A percentile compares a stretch with the other conserved stretches of the same genome.
These are phyloP conservation scores for Blastobotrys chiropterorum DNA, from an alignment of 805 yeast species.

Conservation along the genomic window DNA sequence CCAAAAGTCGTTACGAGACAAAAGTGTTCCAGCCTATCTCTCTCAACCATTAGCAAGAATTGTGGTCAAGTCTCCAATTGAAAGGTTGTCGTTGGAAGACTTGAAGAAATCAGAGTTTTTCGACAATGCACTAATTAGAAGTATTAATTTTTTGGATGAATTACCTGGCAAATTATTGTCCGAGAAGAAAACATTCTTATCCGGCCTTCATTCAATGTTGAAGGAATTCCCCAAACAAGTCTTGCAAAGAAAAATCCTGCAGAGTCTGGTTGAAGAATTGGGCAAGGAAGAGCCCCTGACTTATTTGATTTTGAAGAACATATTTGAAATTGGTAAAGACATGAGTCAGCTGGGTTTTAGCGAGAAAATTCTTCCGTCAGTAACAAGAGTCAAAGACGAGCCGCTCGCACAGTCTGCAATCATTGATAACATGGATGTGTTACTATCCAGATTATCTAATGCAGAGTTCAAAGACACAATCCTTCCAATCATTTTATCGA, in stretches of 20 bases:
- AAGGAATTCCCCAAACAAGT: conserved; percentile 53
- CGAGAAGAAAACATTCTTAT: conserved; percentile 65
- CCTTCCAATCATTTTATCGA: conserved; percentile 38
- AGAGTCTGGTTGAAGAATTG: conserved; percentile 51
- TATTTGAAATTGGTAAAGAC: conserved; percentile 55
- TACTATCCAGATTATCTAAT: conserved; percentile 46
- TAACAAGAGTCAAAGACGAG: conserved; percentile 35
- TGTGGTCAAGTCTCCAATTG: conserved; percentile 50
- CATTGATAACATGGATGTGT: conserved; percentile 42
- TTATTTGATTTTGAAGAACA: conserved; percentile 45
- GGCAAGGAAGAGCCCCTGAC: conserved; percentile 38
- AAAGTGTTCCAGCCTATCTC: conserved; percentile 53
- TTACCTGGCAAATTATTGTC: conserved; percentile 63
- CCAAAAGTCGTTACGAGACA: conserved; percentile 36
- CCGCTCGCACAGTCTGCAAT: conserved; percentile 39
- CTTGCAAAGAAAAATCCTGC: conserved; percentile 65
- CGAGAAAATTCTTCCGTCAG: conserved; percentile 53
- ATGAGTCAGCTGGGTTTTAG: conserved; percentile 74
- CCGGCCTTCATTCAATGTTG: conserved; percentile 50
- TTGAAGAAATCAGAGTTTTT: conserved; percentile 70
- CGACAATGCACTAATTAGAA: conserved; percentile 74
- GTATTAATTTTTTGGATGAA: conserved; percentile 76
- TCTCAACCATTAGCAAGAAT: conserved; percentile 46
- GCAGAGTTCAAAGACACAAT: conserved; percentile 46
- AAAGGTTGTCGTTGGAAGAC: conserved; percentile 55